These are phyloP conservation scores for Saccharomycopsis crataegensis DNA, from an alignment of 1,139 yeast species.

Conservation along the genomic window DNA sequence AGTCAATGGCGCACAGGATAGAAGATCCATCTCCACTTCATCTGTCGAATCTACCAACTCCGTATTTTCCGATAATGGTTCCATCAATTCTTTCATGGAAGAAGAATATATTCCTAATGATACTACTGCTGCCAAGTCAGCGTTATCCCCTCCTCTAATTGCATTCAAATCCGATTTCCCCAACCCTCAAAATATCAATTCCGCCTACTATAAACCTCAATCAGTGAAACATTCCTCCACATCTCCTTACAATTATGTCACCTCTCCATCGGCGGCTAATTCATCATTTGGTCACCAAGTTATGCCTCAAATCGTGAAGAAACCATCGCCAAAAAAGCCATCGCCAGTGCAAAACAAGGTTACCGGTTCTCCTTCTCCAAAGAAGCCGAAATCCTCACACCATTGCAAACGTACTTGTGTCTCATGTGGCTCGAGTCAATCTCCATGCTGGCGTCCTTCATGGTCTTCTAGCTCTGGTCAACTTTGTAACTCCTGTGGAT, in stretches of 20 bases:
- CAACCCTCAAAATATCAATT: not conserved
- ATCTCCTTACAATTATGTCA: not conserved
- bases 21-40: constrained; percentile 11
- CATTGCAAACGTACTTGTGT: constrained; percentile 55
- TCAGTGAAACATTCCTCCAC: constrained; percentile 9
- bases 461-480: constrained; percentile 88
- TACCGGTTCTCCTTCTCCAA: constrained; percentile 22
- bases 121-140: not conserved
- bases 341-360: constrained; percentile 1
- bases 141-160: constrained; percentile 10
- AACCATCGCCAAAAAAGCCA: not conserved
- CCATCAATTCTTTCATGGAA: not conserved
- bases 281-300: not conserved
- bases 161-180: constrained; percentile 6
- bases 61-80: constrained; percentile 11
- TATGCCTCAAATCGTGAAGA: no score
- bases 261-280: not conserved
- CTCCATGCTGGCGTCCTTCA: constrained; percentile 98
- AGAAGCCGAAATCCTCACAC: constrained; percentile 23
- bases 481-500: constrained; percentile 92
- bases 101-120: not conserved
- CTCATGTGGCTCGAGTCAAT: constrained; percentile 84
- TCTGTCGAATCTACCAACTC: constrained; percentile 17
- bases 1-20: not conserved
- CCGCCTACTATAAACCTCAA: not conserved